A percentile compares a stretch with the other conserved stretches of the same genome.
Conservation (phyloP, 2,329 filamentous ascomycete genomes). For the Diatrype stigma region DNA sequence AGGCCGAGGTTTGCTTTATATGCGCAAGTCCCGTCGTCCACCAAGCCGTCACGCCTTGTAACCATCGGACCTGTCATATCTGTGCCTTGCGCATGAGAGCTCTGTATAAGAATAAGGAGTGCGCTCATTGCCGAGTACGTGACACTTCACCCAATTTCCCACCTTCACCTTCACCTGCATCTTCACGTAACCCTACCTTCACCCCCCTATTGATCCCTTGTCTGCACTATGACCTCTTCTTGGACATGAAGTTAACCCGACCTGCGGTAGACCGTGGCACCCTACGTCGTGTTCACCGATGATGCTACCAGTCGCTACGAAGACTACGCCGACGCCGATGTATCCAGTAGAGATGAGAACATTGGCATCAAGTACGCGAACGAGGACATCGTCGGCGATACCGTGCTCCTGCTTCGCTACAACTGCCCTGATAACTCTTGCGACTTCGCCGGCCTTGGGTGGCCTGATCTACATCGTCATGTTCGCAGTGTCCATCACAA, state of each 20-base stretch:
- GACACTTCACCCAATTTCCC: background rate
- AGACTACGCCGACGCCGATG: conserved; percentile 71
- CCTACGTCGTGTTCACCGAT: conserved; percentile 89
- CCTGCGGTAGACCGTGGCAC: conserved; percentile 52
- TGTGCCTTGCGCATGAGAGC: conserved; percentile 88
- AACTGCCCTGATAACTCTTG: conserved; percentile 85
- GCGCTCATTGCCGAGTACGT: conserved; percentile 87
- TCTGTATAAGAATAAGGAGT: conserved; percentile 93
- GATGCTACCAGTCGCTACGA: conserved; percentile 76
- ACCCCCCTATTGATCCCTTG: background rate
- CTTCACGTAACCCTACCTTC: background rate
- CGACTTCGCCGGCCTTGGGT: conserved; percentile 67
- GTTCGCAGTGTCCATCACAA: conserved; percentile 79
- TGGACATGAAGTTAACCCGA: conserved; percentile 6
- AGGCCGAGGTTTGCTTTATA: conserved; percentile 92
- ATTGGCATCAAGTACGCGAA: conserved; percentile 90
- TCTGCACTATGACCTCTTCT: background rate
- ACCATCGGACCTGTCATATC: conserved; percentile 95
- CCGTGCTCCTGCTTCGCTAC: conserved; percentile 80
- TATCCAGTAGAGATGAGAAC: conserved; percentile 75
- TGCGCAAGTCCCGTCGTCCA: conserved; percentile 89
- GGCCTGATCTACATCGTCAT: conserved; percentile 76
- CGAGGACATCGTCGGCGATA: conserved; percentile 86
- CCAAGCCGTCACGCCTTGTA: conserved; percentile 86
- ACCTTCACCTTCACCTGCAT: background rate